Conservation (phyloP, 371 early-diverging fungal genomes). For the Dichotomocladium elegans region DNA sequence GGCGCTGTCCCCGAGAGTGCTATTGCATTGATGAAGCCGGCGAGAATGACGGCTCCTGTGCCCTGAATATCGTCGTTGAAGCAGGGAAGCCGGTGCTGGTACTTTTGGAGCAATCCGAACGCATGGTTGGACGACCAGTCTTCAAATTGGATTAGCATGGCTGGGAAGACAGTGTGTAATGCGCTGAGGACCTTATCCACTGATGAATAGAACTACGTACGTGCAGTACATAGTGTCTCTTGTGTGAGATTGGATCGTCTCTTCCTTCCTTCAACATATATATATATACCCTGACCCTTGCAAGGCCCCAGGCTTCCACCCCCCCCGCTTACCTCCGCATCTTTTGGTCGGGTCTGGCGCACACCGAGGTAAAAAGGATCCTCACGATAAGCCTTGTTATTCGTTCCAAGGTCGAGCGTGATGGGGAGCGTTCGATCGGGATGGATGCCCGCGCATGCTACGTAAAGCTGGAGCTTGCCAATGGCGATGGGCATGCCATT, state of each 20-base stretch:
- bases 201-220: slow-evolving; percentile 63
- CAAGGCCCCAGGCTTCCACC: no score
- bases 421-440: slow-evolving; percentile 85
- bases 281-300: no score
- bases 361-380: slow-evolving; percentile 87
- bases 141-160: slow-evolving; percentile 87
- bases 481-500: slow-evolving; percentile 93
- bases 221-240: neutral
- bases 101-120: slow-evolving; percentile 65
- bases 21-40: slow-evolving; percentile 90
- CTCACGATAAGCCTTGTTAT: slow-evolving; percentile 68
- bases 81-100: slow-evolving; percentile 63
- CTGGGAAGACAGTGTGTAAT: slow-evolving; percentile 66
- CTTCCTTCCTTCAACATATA: neutral
- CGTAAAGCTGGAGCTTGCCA: slow-evolving; percentile 90
- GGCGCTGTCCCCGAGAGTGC: slow-evolving; percentile 53
- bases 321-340: slow-evolving; percentile 57
- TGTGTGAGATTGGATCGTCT: neutral
- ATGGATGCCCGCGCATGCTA: slow-evolving; percentile 89
- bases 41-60: slow-evolving; percentile 87
- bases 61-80: slow-evolving; percentile 79
- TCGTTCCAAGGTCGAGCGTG: slow-evolving; percentile 85
- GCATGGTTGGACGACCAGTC: slow-evolving; percentile 91
- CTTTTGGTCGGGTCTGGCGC: slow-evolving; percentile 41
- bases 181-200: slow-evolving; percentile 77